Base-by-base conservation (phyloP, 768 basidiomycete genomes). In the Pleurotus pulmonarius region DNA sequence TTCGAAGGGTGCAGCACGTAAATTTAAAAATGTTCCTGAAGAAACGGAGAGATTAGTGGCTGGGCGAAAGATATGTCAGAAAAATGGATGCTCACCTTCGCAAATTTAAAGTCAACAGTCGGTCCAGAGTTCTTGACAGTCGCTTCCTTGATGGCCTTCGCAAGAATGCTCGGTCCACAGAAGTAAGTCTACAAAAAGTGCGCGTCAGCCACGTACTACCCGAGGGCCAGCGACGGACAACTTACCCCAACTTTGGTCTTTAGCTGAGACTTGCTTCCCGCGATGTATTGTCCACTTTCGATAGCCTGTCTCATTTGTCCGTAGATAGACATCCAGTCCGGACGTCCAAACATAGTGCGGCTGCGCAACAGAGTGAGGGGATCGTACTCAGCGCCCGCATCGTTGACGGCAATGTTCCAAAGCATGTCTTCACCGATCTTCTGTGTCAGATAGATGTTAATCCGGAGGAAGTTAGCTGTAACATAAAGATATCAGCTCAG, bases 331-430 rank as follows among this genome's bases (percentile, higher is more conserved):
- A 85, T 86, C 87, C 92, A 98, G 68, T 96, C 85, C 16, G 95
- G 94, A 37, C 94, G 87, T 13, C 94, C 94, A 65, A 90, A 97
- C 79, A 90, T 88, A 18, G 94, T 97, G 40, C 90, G 87, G 16
- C 91, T 85, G 58, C 89, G 86, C 56, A 97, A 85, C 34, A 93
- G 82, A 2, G 94, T 96, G 57, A 98, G 74, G 26, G 94, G 92
- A 67, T 95, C 93, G 66, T 90, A 92, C 51, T 90, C 87, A 5
- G 89, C 85, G 56, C 88, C 90, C 18, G 85, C 86, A 63, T 92
- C 88, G 64, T 95, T 94, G 60, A 96, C 82, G 15, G 89, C 87
- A 58, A 95, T 90, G 69, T 94, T 94, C 88, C 90, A 92, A 43
- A 94, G 76, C 88, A 91, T 92, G 70, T 92, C 86, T 65, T 92